phyloP scores from a whole-genome alignment of 441 rosid species.

The Hura crepitans region DNA sequence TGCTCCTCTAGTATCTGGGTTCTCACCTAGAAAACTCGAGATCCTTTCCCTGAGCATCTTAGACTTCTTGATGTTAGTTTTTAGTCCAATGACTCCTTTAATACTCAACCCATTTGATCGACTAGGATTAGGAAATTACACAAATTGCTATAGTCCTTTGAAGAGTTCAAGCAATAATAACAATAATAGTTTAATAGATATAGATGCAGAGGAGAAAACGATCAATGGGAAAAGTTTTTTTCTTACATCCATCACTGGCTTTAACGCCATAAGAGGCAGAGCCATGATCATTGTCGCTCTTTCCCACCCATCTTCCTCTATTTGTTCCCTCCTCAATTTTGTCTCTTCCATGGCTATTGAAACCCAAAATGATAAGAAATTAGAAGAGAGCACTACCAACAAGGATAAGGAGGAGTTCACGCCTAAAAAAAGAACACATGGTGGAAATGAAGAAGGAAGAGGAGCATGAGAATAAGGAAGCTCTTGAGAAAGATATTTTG shows the following conservation, averaged over 20 bases:
- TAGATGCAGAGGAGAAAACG: slow-evolving; percentile 67
- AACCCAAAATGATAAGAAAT: no score
- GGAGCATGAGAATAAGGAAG: no score
- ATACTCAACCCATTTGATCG: slow-evolving; percentile 77
- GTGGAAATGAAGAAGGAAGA: no score
- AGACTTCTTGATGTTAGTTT: slow-evolving; percentile 73
- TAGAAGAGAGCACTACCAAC: no score
- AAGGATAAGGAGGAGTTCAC: no score
- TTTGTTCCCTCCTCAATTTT: no score
- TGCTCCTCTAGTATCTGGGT: slow-evolving; percentile 36
- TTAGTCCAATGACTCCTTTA: slow-evolving; percentile 87
- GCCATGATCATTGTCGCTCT: slow-evolving; percentile 78
- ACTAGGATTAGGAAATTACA: slow-evolving; percentile 39
- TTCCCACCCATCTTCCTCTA: slow-evolving; percentile 95
- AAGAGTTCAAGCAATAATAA: slow-evolving; percentile 3
- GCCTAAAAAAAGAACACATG: no score
- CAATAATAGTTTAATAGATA: slow-evolving; percentile 8
- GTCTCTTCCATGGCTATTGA: no score
- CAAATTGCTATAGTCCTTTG: slow-evolving; percentile 25
- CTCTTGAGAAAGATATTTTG: no score
- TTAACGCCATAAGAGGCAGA: slow-evolving; percentile 66
- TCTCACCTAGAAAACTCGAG: slow-evolving; percentile 70
- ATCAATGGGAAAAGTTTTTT: slow-evolving; percentile 83
- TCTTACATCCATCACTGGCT: slow-evolving; percentile 72
- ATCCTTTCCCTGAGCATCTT: slow-evolving; percentile 81